Evolutionary conservation across 208 protist species (phyloP).

Genomic region (Trypanosoma caninum): DNA sequence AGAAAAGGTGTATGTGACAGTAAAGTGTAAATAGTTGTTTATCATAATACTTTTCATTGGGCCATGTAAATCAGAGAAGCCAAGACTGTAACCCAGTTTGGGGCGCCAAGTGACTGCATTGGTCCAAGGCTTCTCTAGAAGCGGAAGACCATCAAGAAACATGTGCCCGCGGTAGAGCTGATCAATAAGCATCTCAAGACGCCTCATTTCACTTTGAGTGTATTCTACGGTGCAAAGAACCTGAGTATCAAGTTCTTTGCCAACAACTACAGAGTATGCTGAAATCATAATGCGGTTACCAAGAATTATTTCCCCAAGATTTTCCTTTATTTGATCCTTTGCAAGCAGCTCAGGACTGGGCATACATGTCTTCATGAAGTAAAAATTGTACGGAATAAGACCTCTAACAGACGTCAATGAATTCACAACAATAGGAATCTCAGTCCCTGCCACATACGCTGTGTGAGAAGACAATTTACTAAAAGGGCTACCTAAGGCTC

Average conservation of each 20-base stretch:
- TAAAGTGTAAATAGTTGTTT: conserved; percentile 73
- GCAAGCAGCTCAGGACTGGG: conserved; percentile 32
- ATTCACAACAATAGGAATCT: conserved; percentile 67
- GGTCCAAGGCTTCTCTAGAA: conserved; percentile 20
- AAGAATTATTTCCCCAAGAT: conserved; percentile 93
- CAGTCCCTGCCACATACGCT: conserved; percentile 4
- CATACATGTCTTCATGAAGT: conserved; percentile 87
- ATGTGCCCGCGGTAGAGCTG: conserved; percentile 59
- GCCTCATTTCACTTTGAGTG: conserved; percentile 16
- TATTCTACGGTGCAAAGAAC: conserved; percentile 33
- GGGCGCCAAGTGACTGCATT: not conserved
- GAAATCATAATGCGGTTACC: conserved; percentile 95
- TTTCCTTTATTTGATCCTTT: conserved; percentile 49
- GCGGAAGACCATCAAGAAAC: conserved; percentile 59
- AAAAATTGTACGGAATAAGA: conserved; percentile 94
- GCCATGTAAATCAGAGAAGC: not conserved
- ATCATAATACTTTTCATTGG: conserved; percentile 14
- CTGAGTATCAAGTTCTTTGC: conserved; percentile 31
- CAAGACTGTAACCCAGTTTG: conserved; percentile 35
- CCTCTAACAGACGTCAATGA: conserved; percentile 85
- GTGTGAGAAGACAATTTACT: conserved; percentile 4
- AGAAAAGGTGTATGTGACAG: conserved; percentile 23
- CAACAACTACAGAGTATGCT: conserved; percentile 60
- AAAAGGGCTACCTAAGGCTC: conserved; percentile 13
- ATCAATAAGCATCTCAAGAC: conserved; percentile 34